Evolutionary conservation across 2,329 filamentous ascomycete genomes (phyloP).

Genomic region (Diaporthe nobilis): DNA sequence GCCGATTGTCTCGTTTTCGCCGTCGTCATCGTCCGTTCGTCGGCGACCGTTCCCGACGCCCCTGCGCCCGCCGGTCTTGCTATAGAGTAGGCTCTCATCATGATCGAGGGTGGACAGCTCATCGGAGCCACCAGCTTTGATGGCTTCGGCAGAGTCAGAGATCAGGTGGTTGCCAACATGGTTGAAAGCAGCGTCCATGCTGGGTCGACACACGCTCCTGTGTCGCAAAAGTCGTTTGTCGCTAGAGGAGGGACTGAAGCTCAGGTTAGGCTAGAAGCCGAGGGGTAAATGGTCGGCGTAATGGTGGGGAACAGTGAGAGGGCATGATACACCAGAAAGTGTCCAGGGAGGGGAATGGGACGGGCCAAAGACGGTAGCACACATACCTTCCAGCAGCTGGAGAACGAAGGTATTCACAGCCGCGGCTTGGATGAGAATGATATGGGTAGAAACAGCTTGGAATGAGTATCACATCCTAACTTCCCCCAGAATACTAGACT

Average conservation of each 20-base stretch:
- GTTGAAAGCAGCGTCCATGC: constrained; percentile 86
- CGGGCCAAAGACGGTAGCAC: neutral
- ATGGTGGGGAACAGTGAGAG: constrained; percentile 19
- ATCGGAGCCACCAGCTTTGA: constrained; percentile 88
- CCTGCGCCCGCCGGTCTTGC: constrained; percentile 73
- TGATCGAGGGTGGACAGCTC: constrained; percentile 78
- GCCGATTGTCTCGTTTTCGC: constrained; percentile 85
- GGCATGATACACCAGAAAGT: neutral
- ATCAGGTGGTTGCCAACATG: constrained; percentile 90
- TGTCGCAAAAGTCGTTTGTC: constrained; percentile 42
- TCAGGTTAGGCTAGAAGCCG: constrained; percentile 1
- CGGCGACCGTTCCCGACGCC: constrained; percentile 60
- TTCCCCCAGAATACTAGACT: constrained; percentile 25
- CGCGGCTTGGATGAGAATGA: constrained; percentile 31
- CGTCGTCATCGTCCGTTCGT: constrained; percentile 88
- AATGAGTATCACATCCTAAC: constrained; percentile 41
- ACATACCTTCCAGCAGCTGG: constrained; percentile 31
- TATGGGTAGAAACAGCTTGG: constrained; percentile 26
- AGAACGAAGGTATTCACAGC: constrained; percentile 33
- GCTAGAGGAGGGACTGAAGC: constrained; percentile 21
- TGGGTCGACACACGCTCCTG: constrained; percentile 46
- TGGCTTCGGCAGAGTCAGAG: constrained; percentile 86
- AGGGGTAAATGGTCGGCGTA: neutral
- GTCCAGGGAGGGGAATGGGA: neutral
- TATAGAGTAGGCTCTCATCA: constrained; percentile 86